Evolutionary conservation across 2,329 filamentous ascomycete genomes (phyloP).

Genomic region (Aspergillus sp.): DNA sequence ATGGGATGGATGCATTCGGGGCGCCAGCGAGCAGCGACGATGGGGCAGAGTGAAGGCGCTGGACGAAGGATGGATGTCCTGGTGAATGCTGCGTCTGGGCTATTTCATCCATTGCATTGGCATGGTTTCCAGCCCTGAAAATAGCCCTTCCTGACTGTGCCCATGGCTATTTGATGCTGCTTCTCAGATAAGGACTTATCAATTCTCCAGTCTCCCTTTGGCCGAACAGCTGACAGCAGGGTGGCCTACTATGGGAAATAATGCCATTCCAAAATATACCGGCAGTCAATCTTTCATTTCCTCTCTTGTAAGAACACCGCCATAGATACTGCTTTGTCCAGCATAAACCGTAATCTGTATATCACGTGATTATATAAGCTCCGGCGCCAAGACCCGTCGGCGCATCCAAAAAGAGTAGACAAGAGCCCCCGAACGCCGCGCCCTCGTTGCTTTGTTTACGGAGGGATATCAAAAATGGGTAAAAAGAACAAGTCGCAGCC

Average conservation of each 20-base stretch:
- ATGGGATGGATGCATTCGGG: too few relatives aligned
- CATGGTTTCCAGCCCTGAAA: background rate
- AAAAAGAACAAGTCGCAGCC: conserved; percentile 26
- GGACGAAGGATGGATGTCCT: too few relatives aligned
- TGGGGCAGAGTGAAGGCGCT: too few relatives aligned
- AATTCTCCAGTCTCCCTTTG: background rate
- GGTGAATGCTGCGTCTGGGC: too few relatives aligned
- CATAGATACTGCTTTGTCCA: background rate
- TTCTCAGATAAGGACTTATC: background rate
- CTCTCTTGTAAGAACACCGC: background rate
- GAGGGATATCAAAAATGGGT: conserved; percentile 18
- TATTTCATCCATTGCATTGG: background rate
- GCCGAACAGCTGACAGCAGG: background rate
- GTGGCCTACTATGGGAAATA: background rate
- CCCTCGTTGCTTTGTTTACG: too few relatives aligned
- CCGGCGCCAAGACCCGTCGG: background rate
- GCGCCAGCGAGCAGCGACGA: too few relatives aligned
- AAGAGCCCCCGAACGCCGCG: background rate
- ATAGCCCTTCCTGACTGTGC: too few relatives aligned
- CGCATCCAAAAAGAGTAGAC: background rate
- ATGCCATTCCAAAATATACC: background rate
- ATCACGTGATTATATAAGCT: background rate
- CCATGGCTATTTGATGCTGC: too few relatives aligned
- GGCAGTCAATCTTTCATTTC: background rate
- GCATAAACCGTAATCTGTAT: background rate